These are phyloP conservation scores for Helianthus tuberosus DNA, from an alignment of 129 eudicot genomes.

Conservation along the genomic window DNA sequence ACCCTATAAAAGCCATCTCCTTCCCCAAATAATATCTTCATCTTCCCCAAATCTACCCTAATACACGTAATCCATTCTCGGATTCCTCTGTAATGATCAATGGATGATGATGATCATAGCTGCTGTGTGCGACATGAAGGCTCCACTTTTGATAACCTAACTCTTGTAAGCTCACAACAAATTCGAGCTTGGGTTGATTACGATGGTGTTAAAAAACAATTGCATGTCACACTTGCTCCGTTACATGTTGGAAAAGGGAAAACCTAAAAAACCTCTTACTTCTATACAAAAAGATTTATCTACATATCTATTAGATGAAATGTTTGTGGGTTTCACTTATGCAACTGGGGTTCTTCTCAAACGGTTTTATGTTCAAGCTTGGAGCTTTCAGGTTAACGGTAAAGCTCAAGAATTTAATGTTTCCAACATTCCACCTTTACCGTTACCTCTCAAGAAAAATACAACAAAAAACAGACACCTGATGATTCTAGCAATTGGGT, in stretches of 20 bases:
- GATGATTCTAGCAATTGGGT: constrained; percentile 31
- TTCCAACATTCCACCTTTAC: constrained; percentile 44
- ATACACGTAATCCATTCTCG: too few relatives aligned
- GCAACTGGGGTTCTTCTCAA: constrained; percentile 48
- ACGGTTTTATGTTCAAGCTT: constrained; percentile 49
- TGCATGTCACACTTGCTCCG: constrained; percentile 56
- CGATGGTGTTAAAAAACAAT: constrained; percentile 31
- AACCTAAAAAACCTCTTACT: constrained; percentile 45
- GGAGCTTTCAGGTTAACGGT: constrained; percentile 62
- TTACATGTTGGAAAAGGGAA: too few relatives aligned
- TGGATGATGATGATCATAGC: too few relatives aligned
- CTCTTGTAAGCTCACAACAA: constrained; percentile 32
- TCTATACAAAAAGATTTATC: constrained; percentile 40
- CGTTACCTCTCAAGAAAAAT: constrained; percentile 36
- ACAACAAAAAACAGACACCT: constrained; percentile 8
- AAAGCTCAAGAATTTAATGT: constrained; percentile 41
- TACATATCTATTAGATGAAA: constrained; percentile 35
- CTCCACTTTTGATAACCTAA: constrained; percentile 30
- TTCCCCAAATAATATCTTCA: too few relatives aligned
- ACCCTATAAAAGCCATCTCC: too few relatives aligned
- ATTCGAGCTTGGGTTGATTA: constrained; percentile 65
- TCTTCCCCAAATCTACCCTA: too few relatives aligned
- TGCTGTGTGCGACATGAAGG: too few relatives aligned
- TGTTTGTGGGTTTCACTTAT: constrained; percentile 63
- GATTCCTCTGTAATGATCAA: too few relatives aligned